A percentile compares a stretch with the other conserved stretches of the same genome.
Evolutionary conservation across 306 rosid genomes (phyloP).

Genomic region (Cicer judaicum): DNA sequence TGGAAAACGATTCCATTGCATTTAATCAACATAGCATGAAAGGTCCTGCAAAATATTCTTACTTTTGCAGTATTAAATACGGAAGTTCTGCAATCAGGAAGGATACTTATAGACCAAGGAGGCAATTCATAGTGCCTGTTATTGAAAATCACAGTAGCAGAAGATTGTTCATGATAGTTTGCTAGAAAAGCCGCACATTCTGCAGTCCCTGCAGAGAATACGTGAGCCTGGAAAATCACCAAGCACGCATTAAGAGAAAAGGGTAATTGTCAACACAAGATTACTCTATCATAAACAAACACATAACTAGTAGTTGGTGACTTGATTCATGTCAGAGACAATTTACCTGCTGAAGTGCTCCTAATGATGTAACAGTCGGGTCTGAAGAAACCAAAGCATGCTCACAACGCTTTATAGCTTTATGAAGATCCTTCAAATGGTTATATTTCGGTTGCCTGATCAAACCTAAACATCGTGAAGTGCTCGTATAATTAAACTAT

Average conservation of each 20-base stretch:
- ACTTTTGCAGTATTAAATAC: constrained; percentile 91
- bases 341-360: constrained; percentile 76
- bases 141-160: constrained; percentile 72
- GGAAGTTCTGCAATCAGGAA: constrained; percentile 79
- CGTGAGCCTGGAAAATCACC: constrained; percentile 74
- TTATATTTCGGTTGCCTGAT: constrained; percentile 85
- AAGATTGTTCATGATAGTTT: constrained; percentile 60
- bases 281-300: constrained; percentile 14
- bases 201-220: constrained; percentile 66
- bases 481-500: constrained; percentile 7
- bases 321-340: constrained; percentile 25
- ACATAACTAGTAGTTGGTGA: background rate
- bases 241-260: constrained; percentile 14
- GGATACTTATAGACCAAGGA: constrained; percentile 98
- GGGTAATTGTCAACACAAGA: constrained; percentile 6
- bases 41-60: constrained; percentile 37
- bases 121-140: constrained; percentile 75
- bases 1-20: constrained; percentile 18
- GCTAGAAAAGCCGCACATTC: constrained; percentile 92
- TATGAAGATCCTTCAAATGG: constrained; percentile 85
- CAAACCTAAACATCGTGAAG: constrained; percentile 61
- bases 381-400: constrained; percentile 84
- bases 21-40: constrained; percentile 8
- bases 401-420: constrained; percentile 77
- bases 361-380: constrained; percentile 71